Evolutionary conservation across 2,329 filamentous ascomycete genomes (phyloP).

Genomic region (Pseudogymnoascus sp.): DNA sequence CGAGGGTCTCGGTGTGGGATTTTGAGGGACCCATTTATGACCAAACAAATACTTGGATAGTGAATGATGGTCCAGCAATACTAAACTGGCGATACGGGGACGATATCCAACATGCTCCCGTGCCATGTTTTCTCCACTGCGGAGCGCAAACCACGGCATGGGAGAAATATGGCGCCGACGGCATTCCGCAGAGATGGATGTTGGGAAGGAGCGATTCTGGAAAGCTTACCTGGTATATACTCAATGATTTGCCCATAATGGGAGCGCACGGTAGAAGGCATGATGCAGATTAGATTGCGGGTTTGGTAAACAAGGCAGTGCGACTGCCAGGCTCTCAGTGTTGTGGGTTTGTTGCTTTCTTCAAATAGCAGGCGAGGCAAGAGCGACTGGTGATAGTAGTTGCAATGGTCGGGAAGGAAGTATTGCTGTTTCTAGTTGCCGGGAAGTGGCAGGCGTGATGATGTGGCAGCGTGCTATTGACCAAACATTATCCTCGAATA

Average conservation of each 20-base stretch:
- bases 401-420: background rate
- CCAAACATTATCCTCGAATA: background rate
- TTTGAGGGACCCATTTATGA: constrained; percentile 2
- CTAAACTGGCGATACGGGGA: background rate
- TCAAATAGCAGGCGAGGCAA: background rate
- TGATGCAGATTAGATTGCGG: constrained; percentile 27
- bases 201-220: background rate
- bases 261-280: constrained; percentile 40
- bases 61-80: background rate
- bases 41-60: constrained; percentile 3
- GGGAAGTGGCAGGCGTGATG: constrained; percentile 3
- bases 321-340: constrained; percentile 1
- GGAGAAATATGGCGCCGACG: constrained; percentile 2
- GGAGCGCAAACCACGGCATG: background rate
- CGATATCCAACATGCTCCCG: background rate
- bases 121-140: background rate
- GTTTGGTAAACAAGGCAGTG: constrained; percentile 7
- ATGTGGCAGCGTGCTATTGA: constrained; percentile 6
- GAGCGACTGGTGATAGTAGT: background rate
- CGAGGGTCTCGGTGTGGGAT: background rate
- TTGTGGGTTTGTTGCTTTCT: background rate
- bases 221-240: constrained; percentile 78
- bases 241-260: constrained; percentile 86
- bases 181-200: background rate
- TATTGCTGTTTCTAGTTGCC: background rate